Evolutionary conservation across 805 yeast genomes (phyloP).

Genomic region (Debaryomyces castellii): DNA sequence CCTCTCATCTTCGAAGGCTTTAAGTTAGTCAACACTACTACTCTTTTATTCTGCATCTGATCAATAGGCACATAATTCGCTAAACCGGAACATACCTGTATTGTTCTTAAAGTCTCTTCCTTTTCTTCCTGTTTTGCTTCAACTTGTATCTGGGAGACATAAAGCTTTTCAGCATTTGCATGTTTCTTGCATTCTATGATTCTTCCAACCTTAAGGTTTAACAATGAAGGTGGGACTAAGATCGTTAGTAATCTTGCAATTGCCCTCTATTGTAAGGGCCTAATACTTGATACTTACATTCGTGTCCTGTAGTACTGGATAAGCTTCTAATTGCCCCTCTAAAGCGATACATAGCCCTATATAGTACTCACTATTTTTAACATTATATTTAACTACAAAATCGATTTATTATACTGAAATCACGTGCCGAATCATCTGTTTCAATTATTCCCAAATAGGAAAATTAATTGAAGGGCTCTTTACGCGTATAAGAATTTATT

Average conservation of each 20-base stretch:
- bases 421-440: background rate
- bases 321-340: background rate
- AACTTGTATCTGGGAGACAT: slow-evolving; percentile 51
- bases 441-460: slow-evolving; percentile 17
- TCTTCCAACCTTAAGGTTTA: slow-evolving; percentile 45
- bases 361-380: background rate
- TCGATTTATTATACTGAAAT: background rate
- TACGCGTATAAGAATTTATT: slow-evolving; percentile 11
- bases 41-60: slow-evolving; percentile 37
- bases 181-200: slow-evolving; percentile 48
- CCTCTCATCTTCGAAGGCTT: slow-evolving; percentile 67
- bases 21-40: slow-evolving; percentile 57
- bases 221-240: slow-evolving; percentile 16
- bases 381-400: background rate
- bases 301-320: background rate
- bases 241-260: background rate
- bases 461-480: slow-evolving; percentile 8
- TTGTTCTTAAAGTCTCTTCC: slow-evolving; percentile 7
- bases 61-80: slow-evolving; percentile 43
- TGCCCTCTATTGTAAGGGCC: too few relatives aligned
- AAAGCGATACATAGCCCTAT: background rate
- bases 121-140: slow-evolving; percentile 10
- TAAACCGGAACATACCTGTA: slow-evolving; percentile 62
- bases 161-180: slow-evolving; percentile 58
- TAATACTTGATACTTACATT: slow-evolving; percentile 4